Conservation (phyloP, 2,329 filamentous ascomycete species). For the Hysterium pulicare region DNA sequence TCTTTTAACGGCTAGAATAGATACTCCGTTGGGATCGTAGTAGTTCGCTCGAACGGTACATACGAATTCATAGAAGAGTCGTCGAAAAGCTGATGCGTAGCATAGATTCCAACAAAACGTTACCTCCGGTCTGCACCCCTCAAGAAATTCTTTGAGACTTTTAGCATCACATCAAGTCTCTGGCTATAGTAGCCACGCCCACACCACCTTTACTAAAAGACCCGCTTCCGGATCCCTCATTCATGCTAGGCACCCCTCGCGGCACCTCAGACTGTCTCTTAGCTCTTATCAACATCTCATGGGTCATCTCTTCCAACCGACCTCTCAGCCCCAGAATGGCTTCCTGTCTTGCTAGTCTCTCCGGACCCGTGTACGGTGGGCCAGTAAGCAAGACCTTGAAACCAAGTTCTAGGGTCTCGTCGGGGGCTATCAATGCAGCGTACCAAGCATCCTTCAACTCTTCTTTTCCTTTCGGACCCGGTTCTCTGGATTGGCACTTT, state of each 20-base stretch:
- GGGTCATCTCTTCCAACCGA: constrained; percentile 3
- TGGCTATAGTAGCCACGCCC: too few species aligned
- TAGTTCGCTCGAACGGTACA: too few species aligned
- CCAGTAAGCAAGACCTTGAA: neutral
- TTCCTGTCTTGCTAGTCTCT: neutral
- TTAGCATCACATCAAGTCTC: too few species aligned
- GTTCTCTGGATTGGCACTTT: neutral
- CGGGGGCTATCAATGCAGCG: neutral
- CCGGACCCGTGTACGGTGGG: neutral
- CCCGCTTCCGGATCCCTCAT: too few species aligned
- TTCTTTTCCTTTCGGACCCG: neutral
- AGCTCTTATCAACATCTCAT: constrained; percentile 6
- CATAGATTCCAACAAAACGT: too few species aligned
- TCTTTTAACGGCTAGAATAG: too few species aligned
- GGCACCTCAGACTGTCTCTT: neutral
- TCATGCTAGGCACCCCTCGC: neutral
- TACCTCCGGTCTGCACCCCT: too few species aligned
- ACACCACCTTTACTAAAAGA: neutral
- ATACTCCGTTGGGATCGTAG: too few species aligned
- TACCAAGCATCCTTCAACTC: constrained; percentile 1
- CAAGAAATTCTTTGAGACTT: too few species aligned
- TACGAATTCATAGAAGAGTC: too few species aligned
- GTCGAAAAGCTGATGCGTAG: too few species aligned
- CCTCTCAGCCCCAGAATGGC: neutral
- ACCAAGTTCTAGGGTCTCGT: neutral